A percentile compares a stretch with the other conserved stretches of the same genome.
These are phyloP conservation scores for Singerocomus rubriflavus DNA, from an alignment of 1,284 basidiomycete genomes.

Conservation along the genomic window DNA sequence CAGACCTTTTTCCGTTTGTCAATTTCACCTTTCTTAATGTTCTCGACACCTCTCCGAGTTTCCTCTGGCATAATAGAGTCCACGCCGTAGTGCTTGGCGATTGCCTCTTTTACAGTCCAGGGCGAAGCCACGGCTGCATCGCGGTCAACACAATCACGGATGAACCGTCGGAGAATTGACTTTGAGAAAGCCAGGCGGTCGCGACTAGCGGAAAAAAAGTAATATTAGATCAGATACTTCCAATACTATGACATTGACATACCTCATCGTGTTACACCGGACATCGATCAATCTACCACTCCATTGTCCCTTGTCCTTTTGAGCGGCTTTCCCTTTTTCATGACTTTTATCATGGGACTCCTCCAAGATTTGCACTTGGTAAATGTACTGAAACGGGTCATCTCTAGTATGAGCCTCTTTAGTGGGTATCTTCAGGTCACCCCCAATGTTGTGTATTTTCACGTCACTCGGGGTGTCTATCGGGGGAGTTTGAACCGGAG, in stretches of 20 bases:
- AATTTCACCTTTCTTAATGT: slow-evolving; percentile 80
- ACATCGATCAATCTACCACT: slow-evolving; percentile 78
- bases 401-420: slow-evolving; percentile 75
- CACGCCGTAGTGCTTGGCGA: slow-evolving; percentile 83
- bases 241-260: slow-evolving; percentile 25
- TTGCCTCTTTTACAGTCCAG: slow-evolving; percentile 87
- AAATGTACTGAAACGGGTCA: slow-evolving; percentile 81
- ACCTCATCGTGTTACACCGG: slow-evolving; percentile 78
- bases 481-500: slow-evolving; percentile 29
- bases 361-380: slow-evolving; percentile 83
- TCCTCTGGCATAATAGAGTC: slow-evolving; percentile 83
- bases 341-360: slow-evolving; percentile 67
- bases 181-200: slow-evolving; percentile 95
- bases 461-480: slow-evolving; percentile 39
- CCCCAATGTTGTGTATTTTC: slow-evolving; percentile 65
- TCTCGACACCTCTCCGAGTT: slow-evolving; percentile 75
- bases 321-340: slow-evolving; percentile 53
- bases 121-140: slow-evolving; percentile 90
- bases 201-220: slow-evolving; percentile 51
- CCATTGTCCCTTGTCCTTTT: slow-evolving; percentile 54
- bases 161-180: slow-evolving; percentile 92
- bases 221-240: slow-evolving; percentile 1
- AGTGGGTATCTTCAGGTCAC: slow-evolving; percentile 72
- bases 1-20: slow-evolving; percentile 87
- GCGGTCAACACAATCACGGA: slow-evolving; percentile 90